Base-by-base conservation (phyloP, 371 early-diverging fungal species). In the Apophysomyces elegans region DNA sequence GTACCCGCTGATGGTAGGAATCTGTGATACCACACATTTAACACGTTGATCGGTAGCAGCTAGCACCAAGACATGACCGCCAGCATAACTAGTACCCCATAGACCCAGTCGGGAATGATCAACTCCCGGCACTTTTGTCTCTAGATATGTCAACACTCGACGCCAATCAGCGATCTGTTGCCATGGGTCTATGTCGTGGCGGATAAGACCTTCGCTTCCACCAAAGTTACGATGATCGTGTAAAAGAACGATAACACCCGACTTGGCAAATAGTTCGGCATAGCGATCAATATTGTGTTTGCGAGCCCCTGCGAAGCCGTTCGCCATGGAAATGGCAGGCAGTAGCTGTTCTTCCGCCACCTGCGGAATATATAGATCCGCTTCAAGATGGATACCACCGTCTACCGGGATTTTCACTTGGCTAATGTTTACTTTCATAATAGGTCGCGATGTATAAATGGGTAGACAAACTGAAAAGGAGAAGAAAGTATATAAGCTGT, bases 101-200 rank as follows among this genome's bases (percentile, higher is more conserved):
- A 47, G 7, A 7, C 47, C 47, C 16, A 47, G 18, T n/a, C 47
- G 47, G 7, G 47, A 47, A 16, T 11, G n/a, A n/a, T 47, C 47
- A 11, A n/a, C n/a, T 9, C n/a, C n/a, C 7, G 47, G 47, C 47
- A 47, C 47, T 47, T 47, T 16, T 47, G 11, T 11, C 18, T 47
- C 47, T n/a, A 47, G 16, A 16, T 47, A 47, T 1, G 47, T 47
- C n/a, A 47, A 18, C 7, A 47, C 47, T n/a, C 47, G 11, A 7
- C 47, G 47, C 47, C 47, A 47, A 16, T 47, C 47, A n/a, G 47
- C 47, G 18, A 47, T 47, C 16, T 47, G 47, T 47, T 47, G 47
- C 47, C 47, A 47, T 18, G 47, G 47, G 16, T 47, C 47, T 14
- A 47, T 47, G 16, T 47, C 47, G 4, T 47, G 47, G 47, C 47